Evolutionary conservation across 1,284 basidiomycete species (phyloP).

Genomic region (Xerocomus amazonicus): DNA sequence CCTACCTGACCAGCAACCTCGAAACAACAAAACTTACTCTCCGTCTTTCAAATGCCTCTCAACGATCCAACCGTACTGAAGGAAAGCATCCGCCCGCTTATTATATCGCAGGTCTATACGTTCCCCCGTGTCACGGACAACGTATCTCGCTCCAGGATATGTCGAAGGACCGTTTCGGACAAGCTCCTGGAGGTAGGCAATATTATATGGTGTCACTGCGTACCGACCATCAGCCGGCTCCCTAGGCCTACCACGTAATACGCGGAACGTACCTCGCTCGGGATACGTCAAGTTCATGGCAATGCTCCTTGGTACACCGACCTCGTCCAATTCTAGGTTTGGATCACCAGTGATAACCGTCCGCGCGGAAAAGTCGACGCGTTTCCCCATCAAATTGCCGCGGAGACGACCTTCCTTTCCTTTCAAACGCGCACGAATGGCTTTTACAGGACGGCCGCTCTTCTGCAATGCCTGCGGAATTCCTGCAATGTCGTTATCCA

Average conservation of each 20-base stretch:
- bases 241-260: neutral
- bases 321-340: slow-evolving; percentile 94
- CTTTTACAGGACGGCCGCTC: slow-evolving; percentile 96
- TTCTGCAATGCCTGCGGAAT: slow-evolving; percentile 98
- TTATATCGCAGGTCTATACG: slow-evolving; percentile 97
- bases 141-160: slow-evolving; percentile 96
- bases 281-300: slow-evolving; percentile 98
- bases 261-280: slow-evolving; percentile 70
- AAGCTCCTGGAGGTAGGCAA: slow-evolving; percentile 89
- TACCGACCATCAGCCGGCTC: slow-evolving; percentile 1
- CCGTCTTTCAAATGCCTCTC: slow-evolving; percentile 97
- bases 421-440: slow-evolving; percentile 96
- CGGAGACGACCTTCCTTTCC: slow-evolving; percentile 98
- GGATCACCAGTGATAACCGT: slow-evolving; percentile 99
- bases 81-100: slow-evolving; percentile 94
- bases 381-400: slow-evolving; percentile 99
- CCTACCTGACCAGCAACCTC: neutral
- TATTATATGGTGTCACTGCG: slow-evolving; percentile 96
- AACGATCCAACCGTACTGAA: slow-evolving; percentile 99
- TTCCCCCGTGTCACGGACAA: slow-evolving; percentile 97
- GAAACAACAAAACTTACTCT: slow-evolving; percentile 62
- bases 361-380: slow-evolving; percentile 98
- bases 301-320: slow-evolving; percentile 96
- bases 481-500: slow-evolving; percentile 99
- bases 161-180: slow-evolving; percentile 96